A percentile compares a stretch with the other conserved stretches of the same genome.
phyloP scores from a whole-genome alignment of 306 rosid genomes.

The Trifolium subterraneum region DNA sequence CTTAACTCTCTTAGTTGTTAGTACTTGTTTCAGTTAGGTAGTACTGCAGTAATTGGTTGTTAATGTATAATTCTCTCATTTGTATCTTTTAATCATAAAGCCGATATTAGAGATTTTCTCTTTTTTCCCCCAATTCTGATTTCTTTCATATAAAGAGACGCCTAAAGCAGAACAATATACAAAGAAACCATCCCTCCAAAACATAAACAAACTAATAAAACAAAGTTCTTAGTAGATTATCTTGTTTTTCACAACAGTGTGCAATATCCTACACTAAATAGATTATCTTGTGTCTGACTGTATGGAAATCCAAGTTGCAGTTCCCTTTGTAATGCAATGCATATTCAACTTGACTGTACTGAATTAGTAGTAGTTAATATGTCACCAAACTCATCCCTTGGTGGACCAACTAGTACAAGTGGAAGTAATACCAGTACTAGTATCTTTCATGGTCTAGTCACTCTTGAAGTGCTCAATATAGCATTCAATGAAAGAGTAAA shows the following conservation, averaged over 20 bases:
- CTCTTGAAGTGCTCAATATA: constrained; percentile 15
- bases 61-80: neutral
- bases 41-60: neutral
- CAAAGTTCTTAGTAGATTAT: no score
- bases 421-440: neutral
- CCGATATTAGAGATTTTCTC: no score
- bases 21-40: neutral
- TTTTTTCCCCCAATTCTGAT: no score
- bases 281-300: no score
- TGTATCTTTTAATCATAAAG: neutral
- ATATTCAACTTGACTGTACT: neutral
- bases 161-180: no score
- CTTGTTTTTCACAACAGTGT: neutral
- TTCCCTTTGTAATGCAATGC: no score
- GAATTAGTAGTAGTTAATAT: neutral
- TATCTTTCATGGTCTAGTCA: constrained; percentile 1
- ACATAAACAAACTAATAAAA: no score
- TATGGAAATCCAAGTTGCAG: no score
- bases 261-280: neutral
- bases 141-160: no score
- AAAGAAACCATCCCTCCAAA: no score
- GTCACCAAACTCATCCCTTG: neutral
- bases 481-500: neutral
- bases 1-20: neutral
- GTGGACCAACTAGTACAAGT: constrained; percentile 7